A percentile compares a stretch with the other conserved stretches of the same genome.
phyloP scores from a whole-genome alignment of 208 protist species.

The Zelonia costaricensis region DNA sequence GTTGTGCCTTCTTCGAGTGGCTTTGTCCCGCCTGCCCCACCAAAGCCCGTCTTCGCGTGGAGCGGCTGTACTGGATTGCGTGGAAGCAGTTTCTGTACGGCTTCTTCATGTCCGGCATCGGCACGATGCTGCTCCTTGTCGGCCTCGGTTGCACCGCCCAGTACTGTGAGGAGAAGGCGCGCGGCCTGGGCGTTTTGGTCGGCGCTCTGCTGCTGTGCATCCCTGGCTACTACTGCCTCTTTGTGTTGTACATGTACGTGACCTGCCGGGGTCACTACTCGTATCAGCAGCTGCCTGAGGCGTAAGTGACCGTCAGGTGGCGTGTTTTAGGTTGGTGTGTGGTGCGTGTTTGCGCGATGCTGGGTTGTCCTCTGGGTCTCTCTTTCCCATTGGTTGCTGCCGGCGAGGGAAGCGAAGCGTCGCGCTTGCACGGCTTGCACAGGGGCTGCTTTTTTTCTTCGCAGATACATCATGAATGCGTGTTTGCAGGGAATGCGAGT shows the following conservation, averaged over 20 bases:
- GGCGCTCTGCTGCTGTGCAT: conserved; percentile 48
- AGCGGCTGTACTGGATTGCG: conserved; percentile 75
- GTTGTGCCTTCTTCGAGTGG: conserved; percentile 45
- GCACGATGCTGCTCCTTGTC: conserved; percentile 45
- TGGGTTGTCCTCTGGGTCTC: no score
- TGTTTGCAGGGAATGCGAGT: no score
- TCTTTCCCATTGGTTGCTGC: no score
- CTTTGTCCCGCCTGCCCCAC: conserved; percentile 51
- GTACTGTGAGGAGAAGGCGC: conserved; percentile 32
- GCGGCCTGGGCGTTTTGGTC: conserved; percentile 48
- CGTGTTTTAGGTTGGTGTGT: no score
- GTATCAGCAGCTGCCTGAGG: conserved; percentile 45
- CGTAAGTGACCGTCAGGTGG: conserved; percentile 7
- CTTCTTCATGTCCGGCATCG: conserved; percentile 71
- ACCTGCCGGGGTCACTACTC: conserved; percentile 53
- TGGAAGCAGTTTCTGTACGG: conserved; percentile 62
- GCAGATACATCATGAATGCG: no score
- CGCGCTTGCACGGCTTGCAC: no score
- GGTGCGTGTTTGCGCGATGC: no score
- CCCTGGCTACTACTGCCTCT: conserved; percentile 76
- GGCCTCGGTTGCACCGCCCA: conserved; percentile 30
- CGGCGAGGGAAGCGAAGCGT: no score
- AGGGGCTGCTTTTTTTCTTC: no score
- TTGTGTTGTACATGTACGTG: conserved; percentile 61
- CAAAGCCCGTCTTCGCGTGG: conserved; percentile 54